phyloP scores from a whole-genome alignment of 331 rosid species.

The Cydonia oblonga region DNA sequence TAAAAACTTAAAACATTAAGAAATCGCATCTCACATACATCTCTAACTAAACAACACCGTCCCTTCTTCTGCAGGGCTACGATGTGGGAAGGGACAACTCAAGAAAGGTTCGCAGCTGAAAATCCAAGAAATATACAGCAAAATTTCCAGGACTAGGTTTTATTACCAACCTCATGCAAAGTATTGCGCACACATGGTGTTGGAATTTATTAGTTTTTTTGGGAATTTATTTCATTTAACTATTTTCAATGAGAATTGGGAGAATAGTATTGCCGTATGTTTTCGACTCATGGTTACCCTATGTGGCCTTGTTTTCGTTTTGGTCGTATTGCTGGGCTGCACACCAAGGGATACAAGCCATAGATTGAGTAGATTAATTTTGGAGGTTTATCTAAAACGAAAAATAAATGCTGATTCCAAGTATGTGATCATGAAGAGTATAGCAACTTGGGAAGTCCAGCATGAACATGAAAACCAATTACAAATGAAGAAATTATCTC shows the following conservation, averaged over 20 bases:
- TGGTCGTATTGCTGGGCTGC: neutral
- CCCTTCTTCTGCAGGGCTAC: too few species aligned
- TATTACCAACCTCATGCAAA: neutral
- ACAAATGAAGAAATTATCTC: neutral
- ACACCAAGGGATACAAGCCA: too few species aligned
- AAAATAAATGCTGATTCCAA: neutral
- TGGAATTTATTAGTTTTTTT: too few species aligned
- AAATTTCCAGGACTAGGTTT: neutral
- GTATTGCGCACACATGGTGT: too few species aligned
- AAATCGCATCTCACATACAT: neutral
- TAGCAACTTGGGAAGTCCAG: neutral
- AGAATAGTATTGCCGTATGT: too few species aligned
- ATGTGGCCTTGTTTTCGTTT: neutral
- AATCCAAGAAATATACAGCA: neutral
- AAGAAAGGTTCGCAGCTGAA: neutral
- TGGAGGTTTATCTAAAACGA: neutral
- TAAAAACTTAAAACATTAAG: neutral
- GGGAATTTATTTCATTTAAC: too few species aligned
- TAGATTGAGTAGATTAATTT: neutral
- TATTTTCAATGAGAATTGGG: too few species aligned
- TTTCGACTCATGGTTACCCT: neutral
- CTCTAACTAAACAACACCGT: neutral
- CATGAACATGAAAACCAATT: neutral
- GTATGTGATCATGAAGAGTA: too few species aligned
- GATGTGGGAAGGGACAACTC: neutral